Conservation (phyloP, 306 rosid genomes). For the Styphnolobium japonicum region DNA sequence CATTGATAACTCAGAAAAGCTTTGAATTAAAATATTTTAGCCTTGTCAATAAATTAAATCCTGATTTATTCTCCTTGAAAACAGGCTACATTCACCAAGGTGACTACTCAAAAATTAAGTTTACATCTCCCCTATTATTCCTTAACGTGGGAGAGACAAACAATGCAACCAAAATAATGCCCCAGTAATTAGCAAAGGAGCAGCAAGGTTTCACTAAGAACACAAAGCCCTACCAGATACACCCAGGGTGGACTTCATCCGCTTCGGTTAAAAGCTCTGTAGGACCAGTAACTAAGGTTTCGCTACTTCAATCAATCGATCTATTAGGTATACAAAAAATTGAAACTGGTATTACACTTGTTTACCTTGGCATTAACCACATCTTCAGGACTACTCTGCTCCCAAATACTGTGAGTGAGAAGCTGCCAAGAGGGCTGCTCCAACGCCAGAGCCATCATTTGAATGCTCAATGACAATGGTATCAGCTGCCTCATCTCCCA, state of each 20-base stretch:
- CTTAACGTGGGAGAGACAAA: conserved; percentile 31
- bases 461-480: conserved; percentile 60
- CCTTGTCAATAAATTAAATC: conserved; percentile 16
- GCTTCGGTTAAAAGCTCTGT: conserved; percentile 24
- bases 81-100: conserved; percentile 30
- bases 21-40: neutral
- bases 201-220: conserved; percentile 24
- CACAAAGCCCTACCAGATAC: conserved; percentile 7
- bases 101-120: conserved; percentile 21
- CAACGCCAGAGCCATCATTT: conserved; percentile 91
- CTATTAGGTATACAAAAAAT: conserved; percentile 39
- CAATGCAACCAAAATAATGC: conserved; percentile 20
- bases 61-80: conserved; percentile 38
- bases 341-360: conserved; percentile 28
- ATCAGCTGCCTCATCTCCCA: conserved; percentile 70
- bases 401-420: conserved; percentile 84
- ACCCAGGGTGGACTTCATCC: conserved; percentile 23
- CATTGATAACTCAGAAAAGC: conserved; percentile 8
- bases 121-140: conserved; percentile 50
- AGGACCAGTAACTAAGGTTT: conserved; percentile 35
- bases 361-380: conserved; percentile 19
- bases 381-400: conserved; percentile 51
- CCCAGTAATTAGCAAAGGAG: conserved; percentile 21
- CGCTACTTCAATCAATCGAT: conserved; percentile 32
- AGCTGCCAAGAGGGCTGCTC: conserved; percentile 96